Evolutionary conservation across 2,329 filamentous ascomycete genomes (phyloP).

Genomic region (Monilinia vaccinii-corymbosi): DNA sequence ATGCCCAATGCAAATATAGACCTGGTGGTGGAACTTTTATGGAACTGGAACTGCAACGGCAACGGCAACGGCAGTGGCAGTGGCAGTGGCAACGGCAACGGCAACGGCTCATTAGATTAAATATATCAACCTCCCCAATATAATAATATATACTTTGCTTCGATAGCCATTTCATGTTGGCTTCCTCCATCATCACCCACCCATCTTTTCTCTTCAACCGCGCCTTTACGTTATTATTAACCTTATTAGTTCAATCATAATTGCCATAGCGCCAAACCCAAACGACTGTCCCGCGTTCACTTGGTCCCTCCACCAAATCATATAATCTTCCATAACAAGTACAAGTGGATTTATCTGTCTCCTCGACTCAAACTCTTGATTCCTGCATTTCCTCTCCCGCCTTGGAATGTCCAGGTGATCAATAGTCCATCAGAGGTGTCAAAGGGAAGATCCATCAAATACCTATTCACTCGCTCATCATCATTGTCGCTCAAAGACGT

Average conservation of each 20-base stretch:
- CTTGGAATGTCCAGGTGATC: not conserved
- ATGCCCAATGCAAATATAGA: slow-evolving; percentile 9
- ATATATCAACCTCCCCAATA: not conserved
- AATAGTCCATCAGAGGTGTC: not conserved
- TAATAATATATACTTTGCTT: not conserved
- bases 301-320: slow-evolving; percentile 10
- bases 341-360: not conserved
- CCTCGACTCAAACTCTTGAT: not conserved
- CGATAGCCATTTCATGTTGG: too few relatives aligned
- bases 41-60: too few relatives aligned
- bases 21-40: too few relatives aligned
- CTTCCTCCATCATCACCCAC: too few relatives aligned
- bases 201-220: not conserved
- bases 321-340: slow-evolving; percentile 6
- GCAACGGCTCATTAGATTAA: too few relatives aligned
- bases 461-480: not conserved
- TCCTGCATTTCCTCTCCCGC: not conserved
- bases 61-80: too few relatives aligned
- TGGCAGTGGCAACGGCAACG: too few relatives aligned
- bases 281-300: slow-evolving; percentile 12
- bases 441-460: not conserved
- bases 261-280: slow-evolving; percentile 8
- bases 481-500: not conserved
- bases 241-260: not conserved
- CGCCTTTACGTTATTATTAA: slow-evolving; percentile 1